phyloP scores from a whole-genome alignment of 257 asterid genomes.

The Salvia rosmarinus region DNA sequence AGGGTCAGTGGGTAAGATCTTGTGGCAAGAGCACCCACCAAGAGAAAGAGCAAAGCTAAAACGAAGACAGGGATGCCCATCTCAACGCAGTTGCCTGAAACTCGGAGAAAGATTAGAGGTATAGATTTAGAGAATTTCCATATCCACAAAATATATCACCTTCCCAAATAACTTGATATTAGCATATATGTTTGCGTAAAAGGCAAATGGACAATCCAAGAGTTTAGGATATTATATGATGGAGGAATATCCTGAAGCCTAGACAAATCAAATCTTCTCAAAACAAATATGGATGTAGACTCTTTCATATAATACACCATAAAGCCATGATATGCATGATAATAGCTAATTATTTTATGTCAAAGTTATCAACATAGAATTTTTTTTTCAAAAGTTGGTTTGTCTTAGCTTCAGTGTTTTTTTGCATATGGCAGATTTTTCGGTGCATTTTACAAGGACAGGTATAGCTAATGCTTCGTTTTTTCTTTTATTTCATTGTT shows the following conservation, averaged over 20 bases:
- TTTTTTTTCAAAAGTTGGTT: background rate
- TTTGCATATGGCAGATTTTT: background rate
- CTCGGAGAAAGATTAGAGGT: background rate
- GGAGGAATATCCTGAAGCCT: background rate
- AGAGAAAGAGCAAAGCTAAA: slow-evolving; percentile 29
- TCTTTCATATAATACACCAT: slow-evolving; percentile 16
- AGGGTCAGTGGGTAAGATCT: slow-evolving; percentile 30
- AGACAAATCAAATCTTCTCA: background rate
- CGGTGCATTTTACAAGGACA: slow-evolving; percentile 11
- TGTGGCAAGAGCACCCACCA: slow-evolving; percentile 29
- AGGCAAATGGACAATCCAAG: background rate
- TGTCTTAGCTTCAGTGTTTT: slow-evolving; percentile 14
- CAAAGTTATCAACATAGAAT: background rate
- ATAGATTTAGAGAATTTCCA: background rate
- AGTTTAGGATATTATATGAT: background rate
- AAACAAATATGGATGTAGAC: slow-evolving; percentile 9
- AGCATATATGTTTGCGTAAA: background rate
- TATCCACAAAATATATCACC: background rate
- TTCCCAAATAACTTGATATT: background rate
- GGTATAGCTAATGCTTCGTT: background rate
- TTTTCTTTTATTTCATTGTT: background rate
- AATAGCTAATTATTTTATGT: background rate
- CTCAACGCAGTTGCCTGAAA: slow-evolving; percentile 19
- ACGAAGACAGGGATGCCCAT: slow-evolving; percentile 30
- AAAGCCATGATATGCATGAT: background rate